Base-by-base conservation (phyloP, 1,284 basidiomycete genomes). In the Ustilago xerochloae region DNA sequence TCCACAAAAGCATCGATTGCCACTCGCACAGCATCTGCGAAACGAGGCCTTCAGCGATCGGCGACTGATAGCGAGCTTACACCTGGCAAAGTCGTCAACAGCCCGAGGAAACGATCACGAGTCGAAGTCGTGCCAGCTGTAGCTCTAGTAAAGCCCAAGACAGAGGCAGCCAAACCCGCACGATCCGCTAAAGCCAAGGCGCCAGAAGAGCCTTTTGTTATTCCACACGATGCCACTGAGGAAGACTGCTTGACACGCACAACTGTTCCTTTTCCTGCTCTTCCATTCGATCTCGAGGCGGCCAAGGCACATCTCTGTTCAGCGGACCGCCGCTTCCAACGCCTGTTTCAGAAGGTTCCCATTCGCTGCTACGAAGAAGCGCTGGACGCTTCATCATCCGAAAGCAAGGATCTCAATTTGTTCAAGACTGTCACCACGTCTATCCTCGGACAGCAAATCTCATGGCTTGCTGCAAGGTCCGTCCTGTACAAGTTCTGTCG, bases 401-500 rank as follows among this genome's bases (percentile, higher is more conserved):
- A 72, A 16, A 51, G 53, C 20, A 90, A 92, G 77, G 86, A 87
- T 30, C 74, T 82, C 38, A 78, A 83, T 41, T 68, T 80, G 15
- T 84, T 84, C 66, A 68, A 72, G 48, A 78, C 75, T 18, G 86
- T 93, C 18, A 88, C 88, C 32, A 89, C 88, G 2, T 90, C 89
- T 32, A 92, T 93, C 63, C 85, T 93, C 3, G 92, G 90, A 0
- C 93, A 94, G 85, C 93, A 97, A 85, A 94, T 97, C 39, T 93
- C 92, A 0, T 95, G 92, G 92, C 85, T 91, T 30, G 94, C 94
- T 4, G 94, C 94, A 0, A 88, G 91, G 36, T 90, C 92, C 5
- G 93, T 97, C 55, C 89, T 88, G n/a, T 91, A 93, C 84, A 90
- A 88, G 62, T 97, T 97, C 83, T 87, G 85, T 93, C 65, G 75